phyloP scores from a whole-genome alignment of 2,329 filamentous ascomycete species.

The Capronia epimyces region DNA sequence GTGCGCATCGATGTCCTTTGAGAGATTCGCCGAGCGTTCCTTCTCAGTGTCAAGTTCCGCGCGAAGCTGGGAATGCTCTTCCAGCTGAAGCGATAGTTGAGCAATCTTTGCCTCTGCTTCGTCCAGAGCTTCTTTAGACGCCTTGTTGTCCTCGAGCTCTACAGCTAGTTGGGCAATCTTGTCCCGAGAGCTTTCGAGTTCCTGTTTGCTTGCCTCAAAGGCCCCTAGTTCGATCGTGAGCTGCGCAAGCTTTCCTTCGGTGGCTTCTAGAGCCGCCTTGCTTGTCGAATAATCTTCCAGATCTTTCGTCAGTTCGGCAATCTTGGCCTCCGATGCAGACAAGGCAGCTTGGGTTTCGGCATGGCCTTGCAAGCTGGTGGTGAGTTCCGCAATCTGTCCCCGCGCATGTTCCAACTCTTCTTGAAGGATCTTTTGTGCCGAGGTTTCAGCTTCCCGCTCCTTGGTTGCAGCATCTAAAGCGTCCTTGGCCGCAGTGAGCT shows the following conservation, averaged over 20 bases:
- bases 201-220: slow-evolving; percentile 11
- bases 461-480: slow-evolving; percentile 10
- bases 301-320: slow-evolving; percentile 12
- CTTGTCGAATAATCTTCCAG: slow-evolving; percentile 7
- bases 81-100: slow-evolving; percentile 10
- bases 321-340: slow-evolving; percentile 8
- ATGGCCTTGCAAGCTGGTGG: slow-evolving; percentile 9
- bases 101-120: slow-evolving; percentile 11
- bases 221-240: slow-evolving; percentile 15
- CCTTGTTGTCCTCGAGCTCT: slow-evolving; percentile 7
- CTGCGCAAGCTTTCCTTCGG: slow-evolving; percentile 15
- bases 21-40: slow-evolving; percentile 1
- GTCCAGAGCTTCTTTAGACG: slow-evolving; percentile 4
- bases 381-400: slow-evolving; percentile 16
- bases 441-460: slow-evolving; percentile 12
- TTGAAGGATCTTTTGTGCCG: slow-evolving; percentile 11
- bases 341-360: slow-evolving; percentile 13
- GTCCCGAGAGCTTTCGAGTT: slow-evolving; percentile 11
- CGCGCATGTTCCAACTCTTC: slow-evolving; percentile 14
- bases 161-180: slow-evolving; percentile 11
- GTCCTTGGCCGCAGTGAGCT: slow-evolving; percentile 13
- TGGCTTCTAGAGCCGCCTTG: slow-evolving; percentile 13
- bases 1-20: slow-evolving; percentile 12
- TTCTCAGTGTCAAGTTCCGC: slow-evolving; percentile 6
- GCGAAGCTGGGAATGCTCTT: slow-evolving; percentile 10